These are phyloP conservation scores for Calonectria fujianensis DNA, from an alignment of 2,329 filamentous ascomycete species.

Conservation along the genomic window DNA sequence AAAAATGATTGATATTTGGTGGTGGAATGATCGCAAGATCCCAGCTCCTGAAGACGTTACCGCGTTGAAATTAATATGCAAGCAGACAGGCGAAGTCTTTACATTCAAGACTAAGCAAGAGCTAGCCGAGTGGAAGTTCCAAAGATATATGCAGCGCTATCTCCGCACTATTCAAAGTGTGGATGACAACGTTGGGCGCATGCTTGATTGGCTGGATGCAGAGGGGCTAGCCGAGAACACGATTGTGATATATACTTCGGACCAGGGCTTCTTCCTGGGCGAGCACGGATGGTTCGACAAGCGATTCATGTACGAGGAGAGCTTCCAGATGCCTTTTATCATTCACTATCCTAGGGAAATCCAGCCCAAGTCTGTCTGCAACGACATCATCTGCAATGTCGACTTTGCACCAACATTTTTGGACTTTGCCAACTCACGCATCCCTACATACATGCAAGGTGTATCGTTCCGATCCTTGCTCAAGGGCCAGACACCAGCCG, in stretches of 20 bases:
- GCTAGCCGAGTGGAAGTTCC: conserved; percentile 72
- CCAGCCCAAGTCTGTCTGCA: conserved; percentile 59
- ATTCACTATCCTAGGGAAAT: conserved; percentile 67
- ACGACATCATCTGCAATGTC: conserved; percentile 72
- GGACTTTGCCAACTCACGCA: conserved; percentile 63
- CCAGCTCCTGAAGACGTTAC: conserved; percentile 46
- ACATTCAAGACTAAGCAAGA: conserved; percentile 64
- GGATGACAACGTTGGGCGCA: conserved; percentile 70
- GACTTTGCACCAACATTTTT: conserved; percentile 72
- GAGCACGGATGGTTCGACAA: conserved; percentile 76
- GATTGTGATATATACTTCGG: conserved; percentile 71
- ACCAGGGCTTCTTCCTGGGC: conserved; percentile 74
- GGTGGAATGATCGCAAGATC: conserved; percentile 54
- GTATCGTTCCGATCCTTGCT: conserved; percentile 64
- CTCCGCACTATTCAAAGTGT: conserved; percentile 71
- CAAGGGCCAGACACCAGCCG: conserved; percentile 59
- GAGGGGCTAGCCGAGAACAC: conserved; percentile 67
- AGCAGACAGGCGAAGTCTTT: conserved; percentile 66
- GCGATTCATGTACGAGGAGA: conserved; percentile 75
- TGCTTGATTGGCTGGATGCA: conserved; percentile 66
- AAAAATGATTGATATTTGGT: conserved; percentile 50
- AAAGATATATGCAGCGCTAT: conserved; percentile 74
- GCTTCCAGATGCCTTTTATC: conserved; percentile 75
- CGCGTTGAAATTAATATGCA: conserved; percentile 63
- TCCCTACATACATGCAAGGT: conserved; percentile 72